Percentiles rank a stretch among this genome's conserved stretches.
Evolutionary conservation across 148 eudicot species (phyloP).

Genomic region (Arbutus unedo): DNA sequence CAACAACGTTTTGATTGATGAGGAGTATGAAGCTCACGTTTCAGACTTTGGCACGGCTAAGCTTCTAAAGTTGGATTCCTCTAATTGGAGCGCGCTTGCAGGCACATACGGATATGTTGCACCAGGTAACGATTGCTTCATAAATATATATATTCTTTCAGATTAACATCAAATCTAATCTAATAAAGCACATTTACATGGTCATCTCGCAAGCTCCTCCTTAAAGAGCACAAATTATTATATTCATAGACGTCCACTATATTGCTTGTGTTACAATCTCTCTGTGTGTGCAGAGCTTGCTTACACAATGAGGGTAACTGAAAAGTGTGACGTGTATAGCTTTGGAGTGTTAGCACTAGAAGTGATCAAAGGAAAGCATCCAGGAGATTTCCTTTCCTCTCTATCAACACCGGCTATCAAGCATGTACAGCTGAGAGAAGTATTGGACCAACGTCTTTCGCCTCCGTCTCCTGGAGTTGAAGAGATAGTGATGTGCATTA

Average conservation of each 20-base stretch:
- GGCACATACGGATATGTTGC: too few relatives aligned
- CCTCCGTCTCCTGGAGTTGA: conserved; percentile 14
- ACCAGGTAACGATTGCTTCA: too few relatives aligned
- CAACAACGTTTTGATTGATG: too few relatives aligned
- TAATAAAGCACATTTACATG: too few relatives aligned
- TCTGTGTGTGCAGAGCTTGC: conserved; percentile 2
- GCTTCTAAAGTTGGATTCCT: too few relatives aligned
- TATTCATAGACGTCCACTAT: background rate
- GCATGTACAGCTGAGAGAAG: background rate
- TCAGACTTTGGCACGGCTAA: too few relatives aligned
- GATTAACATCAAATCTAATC: too few relatives aligned
- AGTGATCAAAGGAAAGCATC: conserved; percentile 12
- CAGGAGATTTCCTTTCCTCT: conserved; percentile 3
- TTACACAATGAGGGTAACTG: background rate
- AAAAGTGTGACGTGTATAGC: conserved; percentile 2
- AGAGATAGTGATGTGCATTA: conserved; percentile 20
- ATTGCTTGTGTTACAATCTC: background rate
- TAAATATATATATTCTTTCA: too few relatives aligned
- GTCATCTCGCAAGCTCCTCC: background rate
- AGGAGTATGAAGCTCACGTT: too few relatives aligned
- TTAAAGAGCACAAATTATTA: background rate
- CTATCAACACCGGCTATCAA: background rate
- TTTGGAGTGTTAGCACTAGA: conserved; percentile 10
- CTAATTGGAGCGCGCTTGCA: too few relatives aligned
- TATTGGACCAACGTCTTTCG: conserved; percentile 1